phyloP scores from a whole-genome alignment of 2,329 filamentous ascomycete genomes.

The Colletotrichum sp. region DNA sequence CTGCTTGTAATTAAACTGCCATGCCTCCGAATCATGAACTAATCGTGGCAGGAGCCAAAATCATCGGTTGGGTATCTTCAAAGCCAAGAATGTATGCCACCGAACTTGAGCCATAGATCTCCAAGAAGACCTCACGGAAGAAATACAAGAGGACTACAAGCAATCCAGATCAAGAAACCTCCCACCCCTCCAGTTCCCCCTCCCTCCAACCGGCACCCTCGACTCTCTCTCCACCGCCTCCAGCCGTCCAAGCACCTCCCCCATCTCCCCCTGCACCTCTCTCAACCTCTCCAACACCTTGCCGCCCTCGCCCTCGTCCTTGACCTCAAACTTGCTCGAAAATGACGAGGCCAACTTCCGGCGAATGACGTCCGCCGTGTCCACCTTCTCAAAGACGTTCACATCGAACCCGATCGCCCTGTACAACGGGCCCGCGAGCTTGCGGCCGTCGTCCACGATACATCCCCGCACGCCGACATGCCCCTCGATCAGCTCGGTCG shows the following conservation, averaged over 20 bases:
- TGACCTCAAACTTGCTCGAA: neutral
- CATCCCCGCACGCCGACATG: neutral
- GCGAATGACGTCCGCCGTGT: neutral
- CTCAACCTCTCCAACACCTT: neutral
- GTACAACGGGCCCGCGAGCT: neutral
- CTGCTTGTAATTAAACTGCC: rapidly evolving
- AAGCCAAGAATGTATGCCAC: neutral
- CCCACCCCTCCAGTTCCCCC: neutral
- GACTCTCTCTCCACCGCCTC: neutral
- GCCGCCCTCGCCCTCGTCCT: neutral
- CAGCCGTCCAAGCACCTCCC: neutral
- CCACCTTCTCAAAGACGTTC: neutral
- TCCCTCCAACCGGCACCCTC: neutral
- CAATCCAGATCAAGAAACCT: neutral
- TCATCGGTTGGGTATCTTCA: neutral
- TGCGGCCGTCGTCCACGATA: neutral
- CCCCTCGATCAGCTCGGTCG: neutral
- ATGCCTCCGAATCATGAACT: neutral
- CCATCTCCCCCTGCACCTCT: neutral
- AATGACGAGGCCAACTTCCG: neutral
- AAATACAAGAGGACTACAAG: neutral
- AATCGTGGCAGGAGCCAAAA: neutral
- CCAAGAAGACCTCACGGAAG: neutral
- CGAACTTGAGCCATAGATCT: neutral
- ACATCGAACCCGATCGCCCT: neutral